Percentiles rank a stretch among this genome's conserved stretches.
Conservation (phyloP, 2,329 filamentous ascomycete genomes). For the Botrytis galanthina region DNA sequence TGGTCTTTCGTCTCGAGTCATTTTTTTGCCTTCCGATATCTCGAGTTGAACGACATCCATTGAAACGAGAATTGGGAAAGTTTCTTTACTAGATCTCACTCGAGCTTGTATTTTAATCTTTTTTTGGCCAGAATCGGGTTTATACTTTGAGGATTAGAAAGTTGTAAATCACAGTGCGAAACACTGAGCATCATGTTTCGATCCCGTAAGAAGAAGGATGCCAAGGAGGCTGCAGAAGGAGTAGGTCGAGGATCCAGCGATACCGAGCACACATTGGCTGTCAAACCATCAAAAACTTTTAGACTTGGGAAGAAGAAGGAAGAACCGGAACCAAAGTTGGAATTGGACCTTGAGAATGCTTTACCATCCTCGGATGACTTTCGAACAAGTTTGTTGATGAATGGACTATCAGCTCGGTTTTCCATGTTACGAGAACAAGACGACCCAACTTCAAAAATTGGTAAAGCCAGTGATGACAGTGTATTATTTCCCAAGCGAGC, state of each 20-base stretch:
- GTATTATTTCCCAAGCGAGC: conserved; percentile 80
- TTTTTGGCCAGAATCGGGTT: background rate
- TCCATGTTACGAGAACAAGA: conserved; percentile 97
- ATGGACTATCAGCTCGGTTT: conserved; percentile 88
- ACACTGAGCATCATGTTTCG: conserved; percentile 63
- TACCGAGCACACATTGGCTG: conserved; percentile 42
- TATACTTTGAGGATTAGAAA: background rate
- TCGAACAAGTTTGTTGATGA: conserved; percentile 93
- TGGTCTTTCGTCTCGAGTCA: background rate
- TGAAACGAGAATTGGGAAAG: background rate
- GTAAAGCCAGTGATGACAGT: conserved; percentile 94
- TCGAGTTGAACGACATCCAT: background rate
- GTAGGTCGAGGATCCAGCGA: conserved; percentile 53
- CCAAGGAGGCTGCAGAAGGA: conserved; percentile 52
- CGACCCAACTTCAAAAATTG: conserved; percentile 82
- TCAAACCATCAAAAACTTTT: conserved; percentile 53
- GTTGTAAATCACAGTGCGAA: conserved; percentile 10
- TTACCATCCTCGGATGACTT: conserved; percentile 87
- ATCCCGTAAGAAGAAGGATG: conserved; percentile 72
- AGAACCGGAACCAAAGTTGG: conserved; percentile 56
- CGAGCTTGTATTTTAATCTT: background rate
- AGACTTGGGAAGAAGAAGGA: conserved; percentile 52
- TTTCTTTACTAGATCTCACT: background rate
- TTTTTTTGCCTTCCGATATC: background rate
- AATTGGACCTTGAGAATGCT: conserved; percentile 70